These are phyloP conservation scores for Eleusine coracana DNA, from an alignment of 176 grass and related monocot genomes.

Conservation along the genomic window DNA sequence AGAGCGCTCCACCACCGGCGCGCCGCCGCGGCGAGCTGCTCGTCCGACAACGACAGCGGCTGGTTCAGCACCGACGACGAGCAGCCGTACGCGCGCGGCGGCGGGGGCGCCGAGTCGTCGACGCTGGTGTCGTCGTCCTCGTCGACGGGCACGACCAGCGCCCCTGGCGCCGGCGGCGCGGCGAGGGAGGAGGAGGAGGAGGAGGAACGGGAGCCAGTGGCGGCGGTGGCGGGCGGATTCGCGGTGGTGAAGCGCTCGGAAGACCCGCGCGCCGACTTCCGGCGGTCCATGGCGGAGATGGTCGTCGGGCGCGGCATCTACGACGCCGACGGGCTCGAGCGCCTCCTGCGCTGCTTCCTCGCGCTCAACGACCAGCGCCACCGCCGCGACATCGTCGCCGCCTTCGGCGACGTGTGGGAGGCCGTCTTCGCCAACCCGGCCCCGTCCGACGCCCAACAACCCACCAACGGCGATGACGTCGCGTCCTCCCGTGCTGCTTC, in stretches of 20 bases:
- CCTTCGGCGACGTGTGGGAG: conserved; percentile 86
- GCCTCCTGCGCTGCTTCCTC: conserved; percentile 81
- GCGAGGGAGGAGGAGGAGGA: neutral
- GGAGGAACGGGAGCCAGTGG: neutral
- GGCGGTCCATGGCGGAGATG: conserved; percentile 90
- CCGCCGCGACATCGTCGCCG: conserved; percentile 62
- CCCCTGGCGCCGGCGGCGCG: neutral
- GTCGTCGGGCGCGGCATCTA: conserved; percentile 79
- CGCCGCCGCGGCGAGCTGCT: conserved; percentile 44
- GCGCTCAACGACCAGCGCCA: conserved; percentile 73
- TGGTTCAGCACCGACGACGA: conserved; percentile 85
- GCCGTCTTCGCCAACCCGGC: conserved; percentile 49
- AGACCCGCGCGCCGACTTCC: conserved; percentile 78
- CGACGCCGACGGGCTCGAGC: conserved; percentile 71
- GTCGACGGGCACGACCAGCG: conserved; percentile 23
- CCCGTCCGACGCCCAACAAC: neutral
- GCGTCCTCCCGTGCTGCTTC: neutral
- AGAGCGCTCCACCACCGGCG: conserved; percentile 31
- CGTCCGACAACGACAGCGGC: conserved; percentile 66
- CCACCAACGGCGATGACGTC: neutral
- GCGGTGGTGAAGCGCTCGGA: conserved; percentile 88
- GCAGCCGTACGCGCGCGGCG: conserved; percentile 14
- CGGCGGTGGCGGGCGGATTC: conserved; percentile 52
- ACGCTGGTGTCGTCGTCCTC: conserved; percentile 46
- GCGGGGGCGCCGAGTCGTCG: neutral